phyloP scores from a whole-genome alignment of 129 eudicot genomes.

The Helianthus tuberosus region DNA sequence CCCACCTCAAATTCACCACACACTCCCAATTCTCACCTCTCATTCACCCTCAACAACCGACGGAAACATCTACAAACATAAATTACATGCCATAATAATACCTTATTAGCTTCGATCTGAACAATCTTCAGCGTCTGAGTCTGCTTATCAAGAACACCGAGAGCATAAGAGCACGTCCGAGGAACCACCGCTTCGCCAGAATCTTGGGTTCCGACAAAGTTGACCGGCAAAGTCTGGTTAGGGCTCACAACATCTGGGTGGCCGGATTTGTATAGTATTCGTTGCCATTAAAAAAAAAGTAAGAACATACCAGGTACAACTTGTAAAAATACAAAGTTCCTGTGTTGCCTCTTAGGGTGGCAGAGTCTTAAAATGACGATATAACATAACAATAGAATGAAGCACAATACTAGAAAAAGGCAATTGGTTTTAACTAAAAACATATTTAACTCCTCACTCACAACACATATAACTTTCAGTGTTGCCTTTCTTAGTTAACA shows the following conservation, averaged over 20 bases:
- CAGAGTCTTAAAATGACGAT: neutral
- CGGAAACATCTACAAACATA: neutral
- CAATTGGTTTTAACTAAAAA: neutral
- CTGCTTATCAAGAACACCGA: slow-evolving; percentile 69
- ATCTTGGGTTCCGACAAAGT: slow-evolving; percentile 70
- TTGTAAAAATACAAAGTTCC: neutral
- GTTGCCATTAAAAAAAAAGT: too few relatives aligned
- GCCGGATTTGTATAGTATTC: too few relatives aligned
- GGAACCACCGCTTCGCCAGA: slow-evolving; percentile 75
- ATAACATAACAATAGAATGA: neutral
- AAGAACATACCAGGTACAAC: too few relatives aligned
- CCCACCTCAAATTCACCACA: too few relatives aligned
- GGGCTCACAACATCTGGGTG: slow-evolving; percentile 48
- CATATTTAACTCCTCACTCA: slow-evolving; percentile 27
- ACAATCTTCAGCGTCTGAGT: slow-evolving; percentile 62
- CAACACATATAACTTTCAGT: slow-evolving; percentile 26
- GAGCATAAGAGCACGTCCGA: slow-evolving; percentile 63
- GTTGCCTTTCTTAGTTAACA: slow-evolving; percentile 17
- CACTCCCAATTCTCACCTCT: too few relatives aligned
- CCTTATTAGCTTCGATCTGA: slow-evolving; percentile 82
- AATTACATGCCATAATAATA: slow-evolving; percentile 5
- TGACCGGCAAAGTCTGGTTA: slow-evolving; percentile 44
- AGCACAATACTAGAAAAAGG: neutral
- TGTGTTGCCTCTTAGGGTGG: neutral
- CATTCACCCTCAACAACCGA: too few relatives aligned